These are phyloP conservation scores for Poa pratensis DNA, from an alignment of 176 grass and related monocot genomes.

Conservation along the genomic window DNA sequence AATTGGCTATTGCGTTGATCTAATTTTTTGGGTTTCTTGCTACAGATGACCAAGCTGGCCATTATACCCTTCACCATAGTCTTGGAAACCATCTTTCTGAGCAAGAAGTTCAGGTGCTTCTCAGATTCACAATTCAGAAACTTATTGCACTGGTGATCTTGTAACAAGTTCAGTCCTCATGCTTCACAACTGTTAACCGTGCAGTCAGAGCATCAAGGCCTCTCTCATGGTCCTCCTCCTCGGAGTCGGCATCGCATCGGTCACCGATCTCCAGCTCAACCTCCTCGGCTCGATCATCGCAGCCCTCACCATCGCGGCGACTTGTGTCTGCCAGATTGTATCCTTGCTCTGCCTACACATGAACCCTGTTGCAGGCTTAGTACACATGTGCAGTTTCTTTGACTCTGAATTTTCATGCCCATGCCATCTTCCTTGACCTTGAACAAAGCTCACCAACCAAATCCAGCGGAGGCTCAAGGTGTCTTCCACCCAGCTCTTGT, in stretches of 20 bases:
- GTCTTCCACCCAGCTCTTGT: slow-evolving; percentile 90
- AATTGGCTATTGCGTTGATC: background rate
- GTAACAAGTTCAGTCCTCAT: background rate
- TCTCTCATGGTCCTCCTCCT: slow-evolving; percentile 81
- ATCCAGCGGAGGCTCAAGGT: slow-evolving; percentile 89
- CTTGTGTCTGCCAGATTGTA: slow-evolving; percentile 88
- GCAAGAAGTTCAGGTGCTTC: slow-evolving; percentile 91
- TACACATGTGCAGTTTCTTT: background rate
- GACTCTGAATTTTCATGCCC: background rate
- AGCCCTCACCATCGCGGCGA: slow-evolving; percentile 68
- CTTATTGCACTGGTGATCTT: background rate
- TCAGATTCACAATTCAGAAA: background rate
- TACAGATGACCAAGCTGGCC: slow-evolving; percentile 96
- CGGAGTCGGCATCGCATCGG: slow-evolving; percentile 85
- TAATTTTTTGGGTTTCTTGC: background rate
- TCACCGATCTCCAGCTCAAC: slow-evolving; percentile 92
- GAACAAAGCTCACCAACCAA: slow-evolving; percentile 88
- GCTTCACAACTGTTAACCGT: background rate
- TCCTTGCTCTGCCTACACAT: slow-evolving; percentile 38
- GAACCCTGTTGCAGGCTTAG: background rate
- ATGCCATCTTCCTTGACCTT: slow-evolving; percentile 35
- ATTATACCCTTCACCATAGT: slow-evolving; percentile 97
- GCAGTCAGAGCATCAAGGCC: slow-evolving; percentile 79
- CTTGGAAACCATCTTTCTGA: slow-evolving; percentile 80
- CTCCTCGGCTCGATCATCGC: slow-evolving; percentile 79